Evolutionary conservation across 164 flowering plant genomes (phyloP), one percentile per base, ranked within the genome.

Genomic region (Paratinospora sagittata): DNA sequence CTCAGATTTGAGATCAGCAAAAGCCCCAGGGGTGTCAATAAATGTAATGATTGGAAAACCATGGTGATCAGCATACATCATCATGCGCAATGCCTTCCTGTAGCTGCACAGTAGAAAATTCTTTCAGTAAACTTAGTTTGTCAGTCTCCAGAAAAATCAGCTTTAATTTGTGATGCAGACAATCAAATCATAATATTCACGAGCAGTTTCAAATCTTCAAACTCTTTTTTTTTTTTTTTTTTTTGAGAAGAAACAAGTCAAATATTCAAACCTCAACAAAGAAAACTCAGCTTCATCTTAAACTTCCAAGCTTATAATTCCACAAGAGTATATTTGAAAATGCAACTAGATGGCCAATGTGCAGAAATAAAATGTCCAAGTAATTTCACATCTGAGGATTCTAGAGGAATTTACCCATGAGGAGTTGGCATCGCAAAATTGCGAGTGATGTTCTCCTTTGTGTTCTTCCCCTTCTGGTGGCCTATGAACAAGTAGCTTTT

Each of bases 371-470:
- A 43, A 43, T 43, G 13, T 14, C 47, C 47, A 43, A 43, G 14
- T 43, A 10, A 62, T 23, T 26, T 10, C 30, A 4, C 13, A 24
- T 8, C 0, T 17, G 33, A 17, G 3, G 14, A 27, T 34, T 14
- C 36, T 26, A 45, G 34, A 63, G 61, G 33, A 14, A 74, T 84
- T 79, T 87, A 95, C 97, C 99, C 99, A 76, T 95, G 97, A n/a
- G 99, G 99, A 76, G 97, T 92, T 79, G 99, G 99, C 99, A 95
- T 95, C 66, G 96, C 99, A 84, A 95, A 95, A 80, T 95, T 95
- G 21, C 97, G 90, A 64, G 81, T 70, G 66, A 95, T 89, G 74
- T 91, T 92, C 78, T 92, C 97, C 79, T 95, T 95, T 45, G 99
- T 89, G 60, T 95, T 89, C 80, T 97, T 86, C 11, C 99, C 99